These are phyloP conservation scores for Crithidia thermophila DNA, from an alignment of 208 protist genomes.

Conservation along the genomic window DNA sequence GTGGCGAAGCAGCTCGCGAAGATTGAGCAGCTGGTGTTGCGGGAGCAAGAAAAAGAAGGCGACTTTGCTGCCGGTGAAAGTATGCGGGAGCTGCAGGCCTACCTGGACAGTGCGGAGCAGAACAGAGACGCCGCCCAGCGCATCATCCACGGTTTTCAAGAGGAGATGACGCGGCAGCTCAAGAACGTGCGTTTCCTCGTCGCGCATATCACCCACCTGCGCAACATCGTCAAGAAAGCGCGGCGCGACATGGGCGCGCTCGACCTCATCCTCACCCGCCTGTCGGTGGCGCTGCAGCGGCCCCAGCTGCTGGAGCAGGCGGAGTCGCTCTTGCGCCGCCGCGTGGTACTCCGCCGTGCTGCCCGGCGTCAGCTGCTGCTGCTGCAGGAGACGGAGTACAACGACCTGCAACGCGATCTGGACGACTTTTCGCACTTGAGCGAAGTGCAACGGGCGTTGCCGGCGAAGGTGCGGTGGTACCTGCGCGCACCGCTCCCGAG, in stretches of 20 bases:
- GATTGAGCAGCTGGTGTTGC: conserved; percentile 4
- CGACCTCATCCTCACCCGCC: conserved; percentile 22
- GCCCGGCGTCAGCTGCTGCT: conserved; percentile 25
- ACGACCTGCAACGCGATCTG: conserved; percentile 25
- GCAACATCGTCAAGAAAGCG: conserved; percentile 19
- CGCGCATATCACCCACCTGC: conserved; percentile 29
- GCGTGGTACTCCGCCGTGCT: conserved; percentile 27
- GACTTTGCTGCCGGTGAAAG: neutral
- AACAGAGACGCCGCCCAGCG: conserved; percentile 7
- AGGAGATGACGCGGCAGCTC: conserved; percentile 33
- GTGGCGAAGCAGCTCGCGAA: conserved; percentile 15
- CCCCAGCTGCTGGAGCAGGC: conserved; percentile 23
- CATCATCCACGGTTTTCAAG: conserved; percentile 20
- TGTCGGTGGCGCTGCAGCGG: conserved; percentile 12
- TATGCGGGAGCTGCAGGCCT: conserved; percentile 5
- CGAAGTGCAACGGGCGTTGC: conserved; percentile 27
- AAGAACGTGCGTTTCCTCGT: conserved; percentile 25
- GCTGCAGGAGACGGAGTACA: conserved; percentile 29
- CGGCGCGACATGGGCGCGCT: conserved; percentile 21
- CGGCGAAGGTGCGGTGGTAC: conserved; percentile 31
- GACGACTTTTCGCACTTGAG: conserved; percentile 13
- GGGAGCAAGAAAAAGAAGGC: conserved; percentile 2
- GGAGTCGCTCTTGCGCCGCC: conserved; percentile 25
- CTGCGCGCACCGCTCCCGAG: conserved; percentile 18
- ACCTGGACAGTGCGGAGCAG: conserved; percentile 21